phyloP scores from a whole-genome alignment of 805 yeast species.

The Zygotorulaspora chibaensis region DNA sequence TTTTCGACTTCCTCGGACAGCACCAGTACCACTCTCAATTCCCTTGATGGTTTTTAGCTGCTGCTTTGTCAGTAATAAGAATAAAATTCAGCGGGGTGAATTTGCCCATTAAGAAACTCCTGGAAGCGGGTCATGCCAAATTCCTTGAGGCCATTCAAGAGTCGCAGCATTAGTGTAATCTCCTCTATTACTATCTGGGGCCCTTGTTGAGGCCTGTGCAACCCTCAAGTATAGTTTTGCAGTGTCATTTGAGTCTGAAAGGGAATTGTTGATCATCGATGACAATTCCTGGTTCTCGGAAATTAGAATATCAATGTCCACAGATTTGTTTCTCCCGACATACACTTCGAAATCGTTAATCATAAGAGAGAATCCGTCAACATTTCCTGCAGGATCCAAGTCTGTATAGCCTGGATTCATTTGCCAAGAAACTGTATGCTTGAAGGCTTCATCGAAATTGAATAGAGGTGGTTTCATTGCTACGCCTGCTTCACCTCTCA shows the following conservation, averaged over 20 bases:
- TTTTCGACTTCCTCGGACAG: too few relatives aligned
- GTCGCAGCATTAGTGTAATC: constrained; percentile 66
- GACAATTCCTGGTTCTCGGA: constrained; percentile 30
- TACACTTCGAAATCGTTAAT: constrained; percentile 77
- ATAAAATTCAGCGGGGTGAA: too few relatives aligned
- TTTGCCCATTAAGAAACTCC: constrained; percentile 47
- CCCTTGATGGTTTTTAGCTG: too few relatives aligned
- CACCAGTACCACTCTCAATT: too few relatives aligned
- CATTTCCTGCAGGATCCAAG: constrained; percentile 26
- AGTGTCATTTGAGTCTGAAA: constrained; percentile 22
- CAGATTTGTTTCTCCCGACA: constrained; percentile 47
- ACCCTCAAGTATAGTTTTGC: constrained; percentile 49
- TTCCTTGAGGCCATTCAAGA: constrained; percentile 57
- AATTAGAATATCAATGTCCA: constrained; percentile 41
- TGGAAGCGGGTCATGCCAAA: constrained; percentile 45
- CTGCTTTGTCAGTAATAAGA: too few relatives aligned
- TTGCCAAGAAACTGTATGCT: constrained; percentile 31
- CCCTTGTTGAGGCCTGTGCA: constrained; percentile 45
- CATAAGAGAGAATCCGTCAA: constrained; percentile 57
- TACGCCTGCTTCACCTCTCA: constrained; percentile 69
- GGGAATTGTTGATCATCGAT: constrained; percentile 32
- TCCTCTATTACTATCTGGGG: constrained; percentile 41
- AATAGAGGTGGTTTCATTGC: constrained; percentile 48
- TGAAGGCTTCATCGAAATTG: constrained; percentile 13
- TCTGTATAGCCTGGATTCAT: constrained; percentile 13